Base-by-base conservation (phyloP, 202 grass and related monocot genomes). In the Carex sylvatica region DNA sequence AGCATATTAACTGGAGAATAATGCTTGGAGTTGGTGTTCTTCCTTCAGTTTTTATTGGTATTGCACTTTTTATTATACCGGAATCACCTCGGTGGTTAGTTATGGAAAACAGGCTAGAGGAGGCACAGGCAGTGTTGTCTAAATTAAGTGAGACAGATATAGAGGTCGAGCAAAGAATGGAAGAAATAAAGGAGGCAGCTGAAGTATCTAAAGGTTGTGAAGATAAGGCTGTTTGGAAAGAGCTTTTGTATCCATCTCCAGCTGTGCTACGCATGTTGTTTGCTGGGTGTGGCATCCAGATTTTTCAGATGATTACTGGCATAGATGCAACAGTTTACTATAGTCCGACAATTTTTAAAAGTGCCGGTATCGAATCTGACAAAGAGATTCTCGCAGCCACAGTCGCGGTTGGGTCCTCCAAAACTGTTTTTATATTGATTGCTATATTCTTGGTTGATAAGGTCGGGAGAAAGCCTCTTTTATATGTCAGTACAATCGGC, bases 261-360 rank as follows among this genome's bases (percentile, higher is more conserved):
- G 78, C 89, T 8, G 84, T 92, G 40, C 85, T 82, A 3, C 84
- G 89, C 70, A 93, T 97, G 94, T 66, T 97, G 23, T 85, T 86
- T 72, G 86, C 89, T 52, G 89, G 94, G 6, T 93, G 91, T 33
- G 94, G 94, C 33, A 97, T 97, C 84, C 94, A 97, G 22, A 75
- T 91, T 9, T 97, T 97, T 86, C 94, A 97, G 58, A 91, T 93
- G 83, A 93, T 97, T 38, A 93, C 89, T 18, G 91, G 94, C 22
- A 97, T 97, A 58, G 94, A 97, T 82, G 94, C 94, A 65, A 91
- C 87, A 31, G 91, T 93, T 49, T 97, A 97, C 69, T 97, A 93
- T 83, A 93, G 87, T 61, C 91, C 94, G 60, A 83, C 89, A 44
- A 97, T 97, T 70, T 97, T 97, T 82, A 91, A 64, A 61, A 86